A percentile compares a stretch with the other conserved stretches of the same genome.
These are phyloP conservation scores for Cryptosporidium xiaoi DNA, from an alignment of 169 alveolate genomes.

Conservation along the genomic window DNA sequence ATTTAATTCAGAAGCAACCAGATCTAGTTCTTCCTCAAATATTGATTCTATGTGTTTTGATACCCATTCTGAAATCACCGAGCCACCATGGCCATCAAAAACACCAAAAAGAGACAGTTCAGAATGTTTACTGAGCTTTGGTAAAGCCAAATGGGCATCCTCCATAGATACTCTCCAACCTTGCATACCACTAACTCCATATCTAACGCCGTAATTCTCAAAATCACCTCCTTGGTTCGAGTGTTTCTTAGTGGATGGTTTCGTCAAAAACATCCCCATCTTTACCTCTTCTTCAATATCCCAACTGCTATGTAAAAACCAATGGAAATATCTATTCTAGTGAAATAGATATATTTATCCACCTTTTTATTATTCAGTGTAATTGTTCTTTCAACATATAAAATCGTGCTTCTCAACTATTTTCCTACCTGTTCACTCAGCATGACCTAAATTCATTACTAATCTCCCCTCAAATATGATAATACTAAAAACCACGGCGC, in stretches of 20 bases:
- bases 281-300: conserved; percentile 15
- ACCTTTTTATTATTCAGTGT: neutral
- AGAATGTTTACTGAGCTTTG: conserved; percentile 70
- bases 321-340: conserved; percentile 10
- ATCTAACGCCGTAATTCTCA: conserved; percentile 81
- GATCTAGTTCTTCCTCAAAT: conserved; percentile 71
- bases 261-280: conserved; percentile 92
- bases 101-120: conserved; percentile 91
- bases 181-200: conserved; percentile 91
- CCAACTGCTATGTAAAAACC: neutral
- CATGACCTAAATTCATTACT: conserved; percentile 13
- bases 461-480: conserved; percentile 51
- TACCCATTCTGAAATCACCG: conserved; percentile 93
- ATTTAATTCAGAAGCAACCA: neutral
- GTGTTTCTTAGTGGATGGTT: conserved; percentile 89
- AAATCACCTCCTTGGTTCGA: conserved; percentile 87
- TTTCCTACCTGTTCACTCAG: neutral
- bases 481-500: conserved; percentile 14
- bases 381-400: neutral
- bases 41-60: conserved; percentile 86
- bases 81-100: conserved; percentile 99
- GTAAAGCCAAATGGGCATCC: conserved; percentile 91
- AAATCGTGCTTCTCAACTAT: neutral
- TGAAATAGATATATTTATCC: neutral
- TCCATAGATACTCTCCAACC: conserved; percentile 97